Evolutionary conservation across 805 yeast species (phyloP).

Genomic region (Candida palmyrensis): DNA sequence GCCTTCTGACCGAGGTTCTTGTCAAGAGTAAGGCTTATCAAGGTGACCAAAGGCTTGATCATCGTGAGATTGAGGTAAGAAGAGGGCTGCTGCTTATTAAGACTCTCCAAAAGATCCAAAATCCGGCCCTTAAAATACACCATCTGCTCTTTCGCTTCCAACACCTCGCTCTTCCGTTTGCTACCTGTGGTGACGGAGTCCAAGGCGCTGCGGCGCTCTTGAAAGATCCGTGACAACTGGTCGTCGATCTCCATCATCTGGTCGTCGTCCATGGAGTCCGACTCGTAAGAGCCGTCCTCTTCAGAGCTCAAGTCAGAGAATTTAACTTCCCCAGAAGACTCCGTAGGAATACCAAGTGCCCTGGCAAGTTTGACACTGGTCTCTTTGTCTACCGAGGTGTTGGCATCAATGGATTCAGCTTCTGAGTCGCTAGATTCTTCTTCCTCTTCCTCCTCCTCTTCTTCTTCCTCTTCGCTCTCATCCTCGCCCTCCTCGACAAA

Average conservation of each 20-base stretch:
- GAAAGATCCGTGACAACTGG: slow-evolving; percentile 76
- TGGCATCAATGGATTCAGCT: slow-evolving; percentile 7
- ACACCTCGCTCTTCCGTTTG: slow-evolving; percentile 66
- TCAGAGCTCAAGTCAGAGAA: slow-evolving; percentile 31
- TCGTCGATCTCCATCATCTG: slow-evolving; percentile 93
- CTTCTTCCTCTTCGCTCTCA: slow-evolving; percentile 21
- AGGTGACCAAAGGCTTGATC: slow-evolving; percentile 51
- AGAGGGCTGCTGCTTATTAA: slow-evolving; percentile 41
- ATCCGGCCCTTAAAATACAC: slow-evolving; percentile 72
- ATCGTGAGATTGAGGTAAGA: slow-evolving; percentile 38
- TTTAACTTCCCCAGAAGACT: slow-evolving; percentile 40
- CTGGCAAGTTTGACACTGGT: slow-evolving; percentile 64
- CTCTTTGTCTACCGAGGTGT: slow-evolving; percentile 24
- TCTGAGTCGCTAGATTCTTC: slow-evolving; percentile 11
- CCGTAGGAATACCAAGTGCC: slow-evolving; percentile 61
- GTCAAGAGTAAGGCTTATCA: slow-evolving; percentile 66
- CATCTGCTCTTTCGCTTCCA: slow-evolving; percentile 76
- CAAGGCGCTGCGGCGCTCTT: slow-evolving; percentile 70
- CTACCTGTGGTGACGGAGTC: slow-evolving; percentile 48
- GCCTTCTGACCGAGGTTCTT: slow-evolving; percentile 69
- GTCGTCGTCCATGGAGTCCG: slow-evolving; percentile 83
- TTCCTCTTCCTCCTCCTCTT: slow-evolving; percentile 17
- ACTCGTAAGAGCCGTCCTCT: slow-evolving; percentile 55
- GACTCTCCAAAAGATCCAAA: slow-evolving; percentile 70
- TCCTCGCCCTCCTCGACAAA: slow-evolving; percentile 19